Evolutionary conservation across 495 filamentous ascomycete genomes (phyloP).

Genomic region (Lepidopterella palustris): DNA sequence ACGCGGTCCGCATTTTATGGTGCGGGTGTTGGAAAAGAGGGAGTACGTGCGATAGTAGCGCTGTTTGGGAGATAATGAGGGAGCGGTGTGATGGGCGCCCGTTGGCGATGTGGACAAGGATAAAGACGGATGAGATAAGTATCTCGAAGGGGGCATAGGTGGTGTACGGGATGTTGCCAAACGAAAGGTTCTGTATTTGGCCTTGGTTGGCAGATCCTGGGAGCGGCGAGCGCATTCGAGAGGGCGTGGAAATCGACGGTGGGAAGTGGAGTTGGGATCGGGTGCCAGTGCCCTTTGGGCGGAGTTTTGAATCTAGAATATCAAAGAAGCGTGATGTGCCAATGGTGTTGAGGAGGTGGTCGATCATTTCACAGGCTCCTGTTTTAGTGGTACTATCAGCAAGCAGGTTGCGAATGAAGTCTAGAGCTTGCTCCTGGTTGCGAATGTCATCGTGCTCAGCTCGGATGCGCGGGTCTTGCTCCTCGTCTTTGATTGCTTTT

Average conservation of each 20-base stretch:
- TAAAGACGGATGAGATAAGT: slow-evolving; percentile 62
- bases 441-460: slow-evolving; percentile 70
- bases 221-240: not conserved
- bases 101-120: slow-evolving; percentile 81
- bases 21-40: slow-evolving; percentile 61
- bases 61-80: slow-evolving; percentile 59
- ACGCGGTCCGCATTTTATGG: slow-evolving; percentile 62
- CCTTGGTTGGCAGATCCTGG: not conserved
- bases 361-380: slow-evolving; percentile 65
- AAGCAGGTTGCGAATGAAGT: slow-evolving; percentile 85
- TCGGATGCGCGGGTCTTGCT: slow-evolving; percentile 50
- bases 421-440: slow-evolving; percentile 84
- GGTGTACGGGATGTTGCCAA: not conserved
- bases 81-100: slow-evolving; percentile 69
- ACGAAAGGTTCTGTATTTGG: no score
- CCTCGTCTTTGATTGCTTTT: slow-evolving; percentile 47
- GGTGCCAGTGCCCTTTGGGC: slow-evolving; percentile 13
- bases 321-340: slow-evolving; percentile 69
- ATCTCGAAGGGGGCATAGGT: slow-evolving; percentile 49
- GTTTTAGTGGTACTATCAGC: slow-evolving; percentile 55
- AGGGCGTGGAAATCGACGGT: not conserved
- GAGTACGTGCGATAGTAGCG: slow-evolving; percentile 47
- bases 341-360: slow-evolving; percentile 68
- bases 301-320: slow-evolving; percentile 65
- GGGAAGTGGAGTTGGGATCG: slow-evolving; percentile 1